Evolutionary conservation across 306 rosid genomes (phyloP), one percentile per base, ranked within the genome.

Genomic region (Vachellia collinsii): DNA sequence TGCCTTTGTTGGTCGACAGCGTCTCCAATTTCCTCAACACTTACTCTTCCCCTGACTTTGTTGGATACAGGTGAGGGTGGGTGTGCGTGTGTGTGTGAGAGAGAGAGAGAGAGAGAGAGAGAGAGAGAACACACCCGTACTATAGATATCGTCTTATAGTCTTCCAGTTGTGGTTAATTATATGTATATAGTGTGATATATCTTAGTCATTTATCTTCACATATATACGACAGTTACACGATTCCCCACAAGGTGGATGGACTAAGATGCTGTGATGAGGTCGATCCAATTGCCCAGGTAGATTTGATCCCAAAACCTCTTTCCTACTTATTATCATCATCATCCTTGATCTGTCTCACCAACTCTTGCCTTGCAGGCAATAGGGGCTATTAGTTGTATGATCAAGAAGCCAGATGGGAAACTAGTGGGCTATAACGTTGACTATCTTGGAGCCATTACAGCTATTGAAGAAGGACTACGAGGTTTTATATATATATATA

Each of bases 321-420:
- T 14, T 34, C 69, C 13, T 29, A 34, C 34, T 63, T 65, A 23
- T 66, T 65, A 23, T 66, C 23, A 62, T 68, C 3, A 11, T 63
- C 34, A 29, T 17, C 38, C 59, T 19, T 36, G 16, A 71, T n/a
- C 41, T 70, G 10, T 38, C n/a, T 38, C 36, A 42, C 2, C 56
- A 71, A 80, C 44, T 64, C 54, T 25, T 29, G 2, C 34, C 16
- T 62, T 43, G 13, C 83, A 92, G 94, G 86, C 69, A 68, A 90
- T 90, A 63, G 94, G 92, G 84, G 94, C 92, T 71, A 89, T 90
- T 70, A 92, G 84, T 80, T 92, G 97, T 86, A 90, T 90, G 92
- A 83, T 92, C 75, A 88, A 80, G 84, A 88, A 80, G 23, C 86
- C 87, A 70, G 58, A 90, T 59, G 94, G 92, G 37, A 90, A 83